These are phyloP conservation scores for Agroathelia rolfsii DNA, from an alignment of 1,284 basidiomycete species.

Conservation along the genomic window DNA sequence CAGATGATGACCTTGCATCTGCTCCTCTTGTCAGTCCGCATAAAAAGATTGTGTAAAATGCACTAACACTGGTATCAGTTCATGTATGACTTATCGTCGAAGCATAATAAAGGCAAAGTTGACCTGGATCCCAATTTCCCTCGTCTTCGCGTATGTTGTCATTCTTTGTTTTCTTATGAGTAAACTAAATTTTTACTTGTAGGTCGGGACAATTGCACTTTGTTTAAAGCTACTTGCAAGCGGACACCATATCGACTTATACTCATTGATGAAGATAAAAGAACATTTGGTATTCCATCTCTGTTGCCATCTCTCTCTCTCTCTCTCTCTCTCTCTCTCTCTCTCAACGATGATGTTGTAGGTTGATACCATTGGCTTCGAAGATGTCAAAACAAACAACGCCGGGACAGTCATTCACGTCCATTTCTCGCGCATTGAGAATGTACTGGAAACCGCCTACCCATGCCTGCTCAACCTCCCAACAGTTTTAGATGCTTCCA, in stretches of 20 bases:
- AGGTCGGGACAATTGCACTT: conserved; percentile 49
- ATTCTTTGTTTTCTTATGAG: no score
- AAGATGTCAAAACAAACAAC: conserved; percentile 36
- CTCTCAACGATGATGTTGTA: no score
- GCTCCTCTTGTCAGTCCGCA: conserved; percentile 30
- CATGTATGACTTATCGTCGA: conserved; percentile 35
- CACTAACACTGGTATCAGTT: conserved; percentile 23
- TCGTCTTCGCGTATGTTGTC: conserved; percentile 39
- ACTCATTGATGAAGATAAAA: conserved; percentile 51
- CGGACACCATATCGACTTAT: conserved; percentile 41
- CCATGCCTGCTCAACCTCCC: conserved; percentile 51
- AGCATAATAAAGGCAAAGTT: conserved; percentile 14
- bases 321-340: no score
- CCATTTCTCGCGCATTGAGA: conserved; percentile 35
- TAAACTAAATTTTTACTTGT: conserved; percentile 4
- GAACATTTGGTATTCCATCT: no score
- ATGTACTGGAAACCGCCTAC: conserved; percentile 32
- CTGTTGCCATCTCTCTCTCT: no score
- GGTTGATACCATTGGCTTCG: conserved; percentile 45
- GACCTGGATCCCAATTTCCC: conserved; percentile 40
- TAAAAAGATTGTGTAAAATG: neutral
- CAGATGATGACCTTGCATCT: conserved; percentile 30
- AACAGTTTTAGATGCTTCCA: conserved; percentile 46
- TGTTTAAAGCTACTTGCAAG: conserved; percentile 56
- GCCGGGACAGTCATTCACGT: conserved; percentile 41